These are phyloP conservation scores for Cryoendolithus antarcticus DNA, from an alignment of 2,329 filamentous ascomycete species.

Conservation along the genomic window DNA sequence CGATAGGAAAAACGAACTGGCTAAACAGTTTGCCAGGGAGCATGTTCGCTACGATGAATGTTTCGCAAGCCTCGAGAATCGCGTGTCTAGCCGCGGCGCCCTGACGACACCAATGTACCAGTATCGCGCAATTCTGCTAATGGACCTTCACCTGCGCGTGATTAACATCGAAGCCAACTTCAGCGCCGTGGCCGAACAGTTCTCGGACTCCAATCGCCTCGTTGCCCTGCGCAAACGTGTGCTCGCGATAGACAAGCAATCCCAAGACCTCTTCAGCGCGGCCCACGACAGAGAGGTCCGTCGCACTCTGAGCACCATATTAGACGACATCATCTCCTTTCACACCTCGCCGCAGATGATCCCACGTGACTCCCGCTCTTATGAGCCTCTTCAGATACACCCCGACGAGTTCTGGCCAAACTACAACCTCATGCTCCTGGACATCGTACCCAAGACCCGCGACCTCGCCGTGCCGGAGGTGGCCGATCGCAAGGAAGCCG, in stretches of 20 bases:
- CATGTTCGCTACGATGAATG: slow-evolving; percentile 1
- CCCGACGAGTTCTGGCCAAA: slow-evolving; percentile 54
- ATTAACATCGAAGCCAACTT: slow-evolving; percentile 19
- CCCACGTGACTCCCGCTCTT: slow-evolving; percentile 56
- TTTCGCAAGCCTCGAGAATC: background rate
- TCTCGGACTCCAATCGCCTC: slow-evolving; percentile 2
- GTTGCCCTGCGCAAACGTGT: slow-evolving; percentile 5
- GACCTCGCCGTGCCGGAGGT: slow-evolving; percentile 21
- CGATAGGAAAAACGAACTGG: background rate
- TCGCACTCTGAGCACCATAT: background rate
- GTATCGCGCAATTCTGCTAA: background rate
- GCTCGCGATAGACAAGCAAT: background rate
- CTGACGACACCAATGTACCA: background rate
- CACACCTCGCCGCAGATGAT: slow-evolving; percentile 25
- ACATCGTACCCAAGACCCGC: slow-evolving; percentile 47
- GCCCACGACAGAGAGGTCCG: background rate
- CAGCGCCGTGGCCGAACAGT: slow-evolving; percentile 5
- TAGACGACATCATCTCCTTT: slow-evolving; percentile 14
- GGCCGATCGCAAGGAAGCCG: slow-evolving; percentile 10
- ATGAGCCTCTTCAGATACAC: slow-evolving; percentile 53
- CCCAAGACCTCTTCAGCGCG: background rate
- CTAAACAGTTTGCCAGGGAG: background rate
- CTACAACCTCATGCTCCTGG: slow-evolving; percentile 47
- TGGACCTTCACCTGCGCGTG: slow-evolving; percentile 12
- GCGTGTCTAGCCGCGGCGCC: background rate